A percentile compares a stretch with the other conserved stretches of the same genome.
phyloP scores from a whole-genome alignment of 192 early-diverging fungal species.

The Rhizophagus sp. region DNA sequence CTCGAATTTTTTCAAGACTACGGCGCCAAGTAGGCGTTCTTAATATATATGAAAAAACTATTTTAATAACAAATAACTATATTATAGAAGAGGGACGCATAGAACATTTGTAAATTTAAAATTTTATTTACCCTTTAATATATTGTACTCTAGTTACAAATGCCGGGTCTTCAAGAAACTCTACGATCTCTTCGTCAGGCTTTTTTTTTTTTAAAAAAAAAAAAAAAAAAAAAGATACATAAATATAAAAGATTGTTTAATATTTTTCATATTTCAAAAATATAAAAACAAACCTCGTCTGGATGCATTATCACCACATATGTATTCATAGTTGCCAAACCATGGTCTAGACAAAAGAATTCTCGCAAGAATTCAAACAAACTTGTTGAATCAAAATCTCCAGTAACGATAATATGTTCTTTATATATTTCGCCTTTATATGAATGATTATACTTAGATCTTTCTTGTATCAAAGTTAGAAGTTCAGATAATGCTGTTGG shows the following conservation, averaged over 20 bases:
- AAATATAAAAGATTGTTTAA: too few species aligned
- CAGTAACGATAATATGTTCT: conserved; percentile 67
- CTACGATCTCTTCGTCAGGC: conserved; percentile 54
- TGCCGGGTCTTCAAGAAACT: conserved; percentile 65
- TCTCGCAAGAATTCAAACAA: conserved; percentile 73
- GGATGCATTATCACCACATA: conserved; percentile 69
- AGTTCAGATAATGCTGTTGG: conserved; percentile 67
- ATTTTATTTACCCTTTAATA: conserved; percentile 53
- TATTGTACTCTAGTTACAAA: conserved; percentile 70
- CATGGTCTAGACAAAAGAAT: conserved; percentile 81
- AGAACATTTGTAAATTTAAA: background rate
- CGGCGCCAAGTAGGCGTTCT: conserved; percentile 58
- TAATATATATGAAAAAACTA: background rate
- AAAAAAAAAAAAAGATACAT: background rate
- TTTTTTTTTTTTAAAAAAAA: too few species aligned
- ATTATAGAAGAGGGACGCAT: background rate
- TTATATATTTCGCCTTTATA: conserved; percentile 54
- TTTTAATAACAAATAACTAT: background rate
- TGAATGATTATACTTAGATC: conserved; percentile 56
- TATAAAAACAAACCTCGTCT: conserved; percentile 33
- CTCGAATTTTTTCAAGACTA: conserved; percentile 53
- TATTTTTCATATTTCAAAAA: conserved; percentile 1
- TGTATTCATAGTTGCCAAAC: conserved; percentile 62
- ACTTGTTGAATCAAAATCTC: conserved; percentile 55
- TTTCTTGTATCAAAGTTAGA: conserved; percentile 57